Conservation (phyloP, 768 basidiomycete species). For the Pholiota conissans region DNA sequence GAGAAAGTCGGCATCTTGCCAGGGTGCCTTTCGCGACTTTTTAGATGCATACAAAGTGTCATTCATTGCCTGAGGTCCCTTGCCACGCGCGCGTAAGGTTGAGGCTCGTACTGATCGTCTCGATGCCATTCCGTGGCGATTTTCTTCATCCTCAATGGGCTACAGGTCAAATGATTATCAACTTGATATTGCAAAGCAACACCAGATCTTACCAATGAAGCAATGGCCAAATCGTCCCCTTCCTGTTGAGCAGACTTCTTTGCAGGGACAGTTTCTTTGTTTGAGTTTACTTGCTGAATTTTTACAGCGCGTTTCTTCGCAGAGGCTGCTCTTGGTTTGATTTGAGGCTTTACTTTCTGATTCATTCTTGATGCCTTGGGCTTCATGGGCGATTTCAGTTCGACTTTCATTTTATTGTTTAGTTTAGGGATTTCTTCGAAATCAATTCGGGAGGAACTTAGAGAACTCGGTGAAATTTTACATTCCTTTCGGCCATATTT, state of each 20-base stretch:
- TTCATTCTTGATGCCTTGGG: conserved; percentile 25
- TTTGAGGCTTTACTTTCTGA: conserved; percentile 24
- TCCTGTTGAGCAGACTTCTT: no score
- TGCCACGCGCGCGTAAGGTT: conserved; percentile 1
- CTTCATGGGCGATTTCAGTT: not conserved
- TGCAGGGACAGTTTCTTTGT: no score
- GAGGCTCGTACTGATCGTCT: conserved; percentile 12
- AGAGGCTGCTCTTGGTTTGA: not conserved
- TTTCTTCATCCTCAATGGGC: not conserved
- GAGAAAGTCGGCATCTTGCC: conserved; percentile 23
- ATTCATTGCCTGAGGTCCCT: not conserved
- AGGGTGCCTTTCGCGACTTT: conserved; percentile 31
- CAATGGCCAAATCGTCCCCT: not conserved
- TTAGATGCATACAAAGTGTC: not conserved
- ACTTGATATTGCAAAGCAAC: not conserved
- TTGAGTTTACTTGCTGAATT: not conserved
- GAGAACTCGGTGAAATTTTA: not conserved
- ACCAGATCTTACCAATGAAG: not conserved
- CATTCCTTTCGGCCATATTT: conserved; percentile 6
- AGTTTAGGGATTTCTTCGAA: conserved; percentile 16
- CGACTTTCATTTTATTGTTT: not conserved
- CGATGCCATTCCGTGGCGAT: not conserved
- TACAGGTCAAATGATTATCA: not conserved
- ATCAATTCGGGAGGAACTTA: not conserved
- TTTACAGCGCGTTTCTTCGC: not conserved